Conservation (phyloP, 164 flowering plant species). For the Santalum album region DNA sequence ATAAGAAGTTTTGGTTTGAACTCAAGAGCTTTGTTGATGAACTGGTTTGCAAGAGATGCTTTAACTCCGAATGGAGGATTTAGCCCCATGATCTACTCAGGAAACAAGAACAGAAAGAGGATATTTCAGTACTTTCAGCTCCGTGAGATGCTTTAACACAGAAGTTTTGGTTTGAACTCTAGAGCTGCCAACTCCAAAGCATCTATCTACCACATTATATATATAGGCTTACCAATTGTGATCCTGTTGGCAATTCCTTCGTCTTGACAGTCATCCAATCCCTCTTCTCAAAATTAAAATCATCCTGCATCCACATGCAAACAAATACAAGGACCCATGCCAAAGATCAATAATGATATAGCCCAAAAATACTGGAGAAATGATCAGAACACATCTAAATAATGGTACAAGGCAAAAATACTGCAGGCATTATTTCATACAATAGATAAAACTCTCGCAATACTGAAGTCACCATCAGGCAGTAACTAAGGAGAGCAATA, state of each 20-base stretch:
- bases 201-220: not conserved
- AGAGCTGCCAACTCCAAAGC: not conserved
- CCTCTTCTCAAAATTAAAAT: slow-evolving; percentile 62
- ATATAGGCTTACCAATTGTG: slow-evolving; percentile 50
- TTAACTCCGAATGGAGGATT: slow-evolving; percentile 89
- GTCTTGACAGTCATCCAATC: slow-evolving; percentile 68
- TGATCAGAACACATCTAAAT: too few species aligned
- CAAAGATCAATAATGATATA: too few species aligned
- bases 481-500: too few species aligned
- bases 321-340: too few species aligned
- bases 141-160: too few species aligned
- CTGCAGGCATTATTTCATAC: too few species aligned
- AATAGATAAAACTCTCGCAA: too few species aligned
- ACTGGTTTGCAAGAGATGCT: slow-evolving; percentile 63
- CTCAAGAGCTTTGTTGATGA: slow-evolving; percentile 73
- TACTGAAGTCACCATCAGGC: too few species aligned
- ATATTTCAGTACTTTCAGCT: too few species aligned
- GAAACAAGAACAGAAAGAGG: slow-evolving; percentile 2
- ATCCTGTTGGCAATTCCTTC: slow-evolving; percentile 59
- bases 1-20: slow-evolving; percentile 82
- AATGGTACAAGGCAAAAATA: too few species aligned
- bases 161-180: too few species aligned
- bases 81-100: slow-evolving; percentile 69
- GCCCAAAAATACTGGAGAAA: too few species aligned
- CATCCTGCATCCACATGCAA: slow-evolving; percentile 72